These are phyloP conservation scores for Stagonosporopsis chrysanthemi DNA, from an alignment of 2,329 filamentous ascomycete genomes.

Conservation along the genomic window DNA sequence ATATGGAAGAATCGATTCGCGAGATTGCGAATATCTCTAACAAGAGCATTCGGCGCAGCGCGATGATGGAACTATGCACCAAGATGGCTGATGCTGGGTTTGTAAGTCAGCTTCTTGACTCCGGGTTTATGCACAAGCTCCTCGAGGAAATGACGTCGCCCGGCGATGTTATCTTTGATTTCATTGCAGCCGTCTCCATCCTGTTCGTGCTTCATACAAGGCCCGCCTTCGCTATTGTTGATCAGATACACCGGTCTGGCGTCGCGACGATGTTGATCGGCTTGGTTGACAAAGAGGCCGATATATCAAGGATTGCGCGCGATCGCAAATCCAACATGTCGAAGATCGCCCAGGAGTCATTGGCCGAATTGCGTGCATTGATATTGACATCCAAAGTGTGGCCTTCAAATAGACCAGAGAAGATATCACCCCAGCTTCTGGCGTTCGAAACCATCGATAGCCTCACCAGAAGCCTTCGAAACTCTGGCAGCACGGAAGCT, in stretches of 20 bases:
- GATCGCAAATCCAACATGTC: constrained; percentile 75
- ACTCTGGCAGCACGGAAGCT: constrained; percentile 57
- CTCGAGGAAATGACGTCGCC: constrained; percentile 64
- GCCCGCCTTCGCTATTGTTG: constrained; percentile 66
- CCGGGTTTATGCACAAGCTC: constrained; percentile 73
- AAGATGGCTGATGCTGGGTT: constrained; percentile 68
- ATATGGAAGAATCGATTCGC: constrained; percentile 64
- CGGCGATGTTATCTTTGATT: constrained; percentile 60
- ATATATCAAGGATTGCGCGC: constrained; percentile 67
- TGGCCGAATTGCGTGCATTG: constrained; percentile 63
- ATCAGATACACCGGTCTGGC: constrained; percentile 63
- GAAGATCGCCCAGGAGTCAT: constrained; percentile 65
- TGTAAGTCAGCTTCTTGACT: constrained; percentile 74
- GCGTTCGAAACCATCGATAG: constrained; percentile 70
- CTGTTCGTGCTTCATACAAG: constrained; percentile 68
- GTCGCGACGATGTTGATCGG: constrained; percentile 63
- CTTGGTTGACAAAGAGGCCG: constrained; percentile 60
- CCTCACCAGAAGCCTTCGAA: constrained; percentile 61
- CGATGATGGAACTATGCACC: constrained; percentile 62
- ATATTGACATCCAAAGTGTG: constrained; percentile 66
- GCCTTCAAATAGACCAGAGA: constrained; percentile 60
- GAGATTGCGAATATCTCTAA: constrained; percentile 61
- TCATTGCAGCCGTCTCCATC: constrained; percentile 69
- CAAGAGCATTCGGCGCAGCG: constrained; percentile 58
- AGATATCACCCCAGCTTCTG: constrained; percentile 68